Evolutionary conservation across 2,329 filamentous ascomycete genomes (phyloP).

Genomic region (Biscogniauxia marginata): DNA sequence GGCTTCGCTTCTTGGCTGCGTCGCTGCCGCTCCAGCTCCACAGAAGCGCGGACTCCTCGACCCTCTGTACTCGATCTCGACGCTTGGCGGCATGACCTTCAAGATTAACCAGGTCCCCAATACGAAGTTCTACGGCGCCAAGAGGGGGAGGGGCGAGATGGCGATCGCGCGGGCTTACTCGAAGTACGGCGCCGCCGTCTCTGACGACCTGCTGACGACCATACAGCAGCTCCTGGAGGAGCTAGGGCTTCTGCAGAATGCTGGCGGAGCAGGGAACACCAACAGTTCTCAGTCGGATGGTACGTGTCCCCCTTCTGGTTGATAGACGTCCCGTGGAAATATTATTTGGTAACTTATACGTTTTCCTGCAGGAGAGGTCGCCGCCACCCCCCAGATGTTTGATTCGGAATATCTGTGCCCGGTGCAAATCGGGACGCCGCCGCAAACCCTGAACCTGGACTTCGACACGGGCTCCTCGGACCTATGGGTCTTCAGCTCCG

Average conservation of each 20-base stretch:
- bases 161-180: constrained; percentile 40
- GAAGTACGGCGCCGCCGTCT: constrained; percentile 37
- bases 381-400: constrained; percentile 29
- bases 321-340: constrained; percentile 10
- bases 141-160: constrained; percentile 36
- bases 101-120: constrained; percentile 40
- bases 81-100: constrained; percentile 40
- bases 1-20: constrained; percentile 31
- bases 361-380: constrained; percentile 28
- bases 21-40: constrained; percentile 28
- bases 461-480: constrained; percentile 49
- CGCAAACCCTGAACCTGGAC: constrained; percentile 42
- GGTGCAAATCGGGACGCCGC: constrained; percentile 38
- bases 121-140: constrained; percentile 29
- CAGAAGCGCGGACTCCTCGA: constrained; percentile 24
- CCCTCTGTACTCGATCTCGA: constrained; percentile 33
- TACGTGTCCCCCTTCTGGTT: constrained; percentile 4
- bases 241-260: constrained; percentile 29
- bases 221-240: constrained; percentile 36
- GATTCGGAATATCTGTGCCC: constrained; percentile 35
- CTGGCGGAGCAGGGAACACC: constrained; percentile 13
- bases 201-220: constrained; percentile 33
- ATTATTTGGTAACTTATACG: constrained; percentile 7
- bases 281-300: constrained; percentile 12
- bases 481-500: constrained; percentile 46